Conservation (phyloP, 1,284 basidiomycete genomes). For the Sphagnurus paluster region DNA sequence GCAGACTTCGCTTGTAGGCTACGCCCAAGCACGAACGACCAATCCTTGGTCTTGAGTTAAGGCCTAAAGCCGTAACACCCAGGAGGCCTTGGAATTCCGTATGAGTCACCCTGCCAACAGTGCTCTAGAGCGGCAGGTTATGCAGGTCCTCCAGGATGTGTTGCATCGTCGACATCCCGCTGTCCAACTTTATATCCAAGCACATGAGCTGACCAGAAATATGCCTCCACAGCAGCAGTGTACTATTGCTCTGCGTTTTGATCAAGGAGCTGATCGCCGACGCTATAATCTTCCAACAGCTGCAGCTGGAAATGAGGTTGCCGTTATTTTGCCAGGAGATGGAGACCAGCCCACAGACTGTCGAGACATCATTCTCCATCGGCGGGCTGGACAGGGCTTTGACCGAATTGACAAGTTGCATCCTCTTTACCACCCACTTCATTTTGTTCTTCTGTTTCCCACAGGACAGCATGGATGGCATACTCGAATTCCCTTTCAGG, state of each 20-base stretch:
- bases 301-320: conserved; percentile 42
- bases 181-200: background rate
- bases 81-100: no score
- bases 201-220: background rate
- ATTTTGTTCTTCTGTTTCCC: conserved; percentile 2
- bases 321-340: conserved; percentile 34
- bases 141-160: background rate
- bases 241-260: conserved; percentile 26
- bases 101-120: no score
- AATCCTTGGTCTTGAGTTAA: no score
- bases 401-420: background rate
- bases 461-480: conserved; percentile 1
- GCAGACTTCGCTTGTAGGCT: no score
- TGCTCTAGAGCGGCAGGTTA: background rate
- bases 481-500: no score
- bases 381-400: no score
- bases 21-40: no score
- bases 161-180: background rate
- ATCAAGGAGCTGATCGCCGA: conserved; percentile 24
- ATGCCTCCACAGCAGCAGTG: no score
- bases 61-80: no score
- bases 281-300: conserved; percentile 38
- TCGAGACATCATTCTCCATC: background rate
- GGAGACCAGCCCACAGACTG: background rate
- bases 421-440: background rate